Percentiles rank a stretch among this genome's conserved stretches.
These are phyloP conservation scores for Hura crepitans DNA, from an alignment of 441 rosid genomes.

Conservation along the genomic window DNA sequence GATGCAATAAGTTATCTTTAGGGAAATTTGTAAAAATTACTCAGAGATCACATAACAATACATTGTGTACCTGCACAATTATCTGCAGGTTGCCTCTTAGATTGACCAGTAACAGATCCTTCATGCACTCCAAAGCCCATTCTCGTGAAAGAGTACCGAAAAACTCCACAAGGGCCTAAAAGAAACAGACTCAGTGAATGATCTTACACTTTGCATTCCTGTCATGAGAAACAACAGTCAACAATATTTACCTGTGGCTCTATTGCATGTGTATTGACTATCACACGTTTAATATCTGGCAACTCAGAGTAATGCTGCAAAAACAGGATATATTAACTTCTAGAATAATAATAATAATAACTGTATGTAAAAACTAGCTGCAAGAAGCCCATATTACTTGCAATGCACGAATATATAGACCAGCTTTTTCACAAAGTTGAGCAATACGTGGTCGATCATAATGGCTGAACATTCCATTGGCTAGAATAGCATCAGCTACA, in stretches of 20 bases:
- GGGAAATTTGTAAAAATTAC: conserved; percentile 8
- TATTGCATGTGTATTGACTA: conserved; percentile 95
- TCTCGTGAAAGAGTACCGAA: conserved; percentile 96
- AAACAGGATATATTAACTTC: conserved; percentile 10
- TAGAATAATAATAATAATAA: conserved; percentile 16
- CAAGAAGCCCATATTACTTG: conserved; percentile 48
- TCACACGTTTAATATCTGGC: conserved; percentile 94
- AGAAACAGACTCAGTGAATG: conserved; percentile 11
- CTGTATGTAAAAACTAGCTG: conserved; percentile 8
- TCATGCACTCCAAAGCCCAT: conserved; percentile 99
- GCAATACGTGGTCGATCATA: conserved; percentile 96
- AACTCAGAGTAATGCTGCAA: conserved; percentile 93
- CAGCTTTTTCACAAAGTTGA: conserved; percentile 98
- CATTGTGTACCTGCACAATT: conserved; percentile 73
- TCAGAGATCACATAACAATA: conserved; percentile 20
- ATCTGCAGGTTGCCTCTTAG: conserved; percentile 95
- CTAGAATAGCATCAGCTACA: conserved; percentile 98
- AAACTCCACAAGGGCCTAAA: conserved; percentile 93
- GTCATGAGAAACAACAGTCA: conserved; percentile 19
- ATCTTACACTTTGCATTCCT: conserved; percentile 1
- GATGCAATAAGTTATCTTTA: conserved; percentile 8
- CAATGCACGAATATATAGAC: conserved; percentile 79
- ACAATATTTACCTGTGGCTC: conserved; percentile 81
- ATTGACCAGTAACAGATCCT: conserved; percentile 87
- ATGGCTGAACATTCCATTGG: conserved; percentile 98